Base-by-base conservation (phyloP, 805 yeast genomes). In the Kregervanrija delftensis region DNA sequence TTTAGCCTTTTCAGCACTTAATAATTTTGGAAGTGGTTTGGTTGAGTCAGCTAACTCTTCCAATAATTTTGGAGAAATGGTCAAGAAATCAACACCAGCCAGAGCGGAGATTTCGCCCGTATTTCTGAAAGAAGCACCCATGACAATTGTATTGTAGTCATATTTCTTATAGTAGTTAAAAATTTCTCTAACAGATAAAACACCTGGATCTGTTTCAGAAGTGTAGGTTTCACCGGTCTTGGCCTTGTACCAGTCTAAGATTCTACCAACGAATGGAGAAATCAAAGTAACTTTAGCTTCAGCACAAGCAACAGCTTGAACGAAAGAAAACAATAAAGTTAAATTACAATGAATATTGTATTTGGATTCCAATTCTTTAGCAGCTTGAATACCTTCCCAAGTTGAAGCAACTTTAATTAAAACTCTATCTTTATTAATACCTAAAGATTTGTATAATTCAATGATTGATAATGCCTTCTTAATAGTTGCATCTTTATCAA, bases 91-190 rank as follows among this genome's bases (percentile, higher is more conserved):
- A 64, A 87, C 83, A 69, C 99, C 99, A 48, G 99, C 97, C 60
- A 93, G 77, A 59, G 95, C 96, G 71, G 83, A 84, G 72, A 93
- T 87, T 75, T 91, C 99, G 57, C 89, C 96, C 51, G 74, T 69
- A 77, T 90, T 93, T 82, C 99, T 91, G 89, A 93, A 91, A 49
- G 98, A 91, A 49, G 99, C 99, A 72, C 99, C 99, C 99, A 93
- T 93, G 64, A 93, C 98, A 65, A 93, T 90, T 68, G 99, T 93
- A 61, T 91, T 78, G 82, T 93, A 93, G 59, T 83, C 91, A 71
- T 69, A 87, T 75, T 91, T 91, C 83, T 93, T 93, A 86, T 93
- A 93, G 82, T 93, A 93, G 85, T 90, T 86, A 86, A 68, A 93
- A 69, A 93, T 93, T 50, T 64, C 66, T 71, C 81, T 83, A 59